phyloP scores from a whole-genome alignment of 1,284 basidiomycete species.

The Puccinia triticina region DNA sequence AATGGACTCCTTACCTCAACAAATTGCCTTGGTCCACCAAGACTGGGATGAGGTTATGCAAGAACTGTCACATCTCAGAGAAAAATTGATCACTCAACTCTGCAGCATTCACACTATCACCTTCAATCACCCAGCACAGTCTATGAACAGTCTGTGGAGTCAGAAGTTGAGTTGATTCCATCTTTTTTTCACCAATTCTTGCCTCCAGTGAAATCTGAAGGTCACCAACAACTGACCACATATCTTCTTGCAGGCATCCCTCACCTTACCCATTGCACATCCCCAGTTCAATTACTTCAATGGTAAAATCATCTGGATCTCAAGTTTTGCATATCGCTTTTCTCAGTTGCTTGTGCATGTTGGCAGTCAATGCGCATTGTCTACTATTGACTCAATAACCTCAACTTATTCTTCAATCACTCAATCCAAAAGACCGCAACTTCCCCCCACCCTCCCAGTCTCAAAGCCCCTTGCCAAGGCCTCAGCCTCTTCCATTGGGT shows the following conservation, averaged over 20 bases:
- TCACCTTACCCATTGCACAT: constrained; percentile 70
- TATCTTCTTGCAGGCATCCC: constrained; percentile 65
- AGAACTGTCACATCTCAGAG: constrained; percentile 19
- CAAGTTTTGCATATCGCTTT: constrained; percentile 61
- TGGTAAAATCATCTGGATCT: constrained; percentile 40
- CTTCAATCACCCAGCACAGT: background rate
- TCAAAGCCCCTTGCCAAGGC: background rate
- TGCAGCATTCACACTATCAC: constrained; percentile 34
- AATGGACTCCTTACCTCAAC: background rate
- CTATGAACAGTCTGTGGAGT: constrained; percentile 71
- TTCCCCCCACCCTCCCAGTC: background rate
- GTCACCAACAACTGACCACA: constrained; percentile 1
- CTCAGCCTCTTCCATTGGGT: background rate
- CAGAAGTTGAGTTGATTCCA: constrained; percentile 64
- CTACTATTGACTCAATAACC: constrained; percentile 71
- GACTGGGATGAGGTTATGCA: constrained; percentile 31
- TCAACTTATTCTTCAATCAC: background rate
- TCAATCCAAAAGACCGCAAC: background rate
- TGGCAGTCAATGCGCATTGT: constrained; percentile 75
- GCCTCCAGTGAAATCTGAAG: background rate
- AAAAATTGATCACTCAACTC: constrained; percentile 36
- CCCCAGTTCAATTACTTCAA: constrained; percentile 20
- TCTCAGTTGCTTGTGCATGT: constrained; percentile 75
- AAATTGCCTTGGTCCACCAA: constrained; percentile 16
- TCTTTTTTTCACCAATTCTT: background rate